phyloP scores from a whole-genome alignment of 2,329 filamentous ascomycete species.

The Pezicula neosporulosa region DNA sequence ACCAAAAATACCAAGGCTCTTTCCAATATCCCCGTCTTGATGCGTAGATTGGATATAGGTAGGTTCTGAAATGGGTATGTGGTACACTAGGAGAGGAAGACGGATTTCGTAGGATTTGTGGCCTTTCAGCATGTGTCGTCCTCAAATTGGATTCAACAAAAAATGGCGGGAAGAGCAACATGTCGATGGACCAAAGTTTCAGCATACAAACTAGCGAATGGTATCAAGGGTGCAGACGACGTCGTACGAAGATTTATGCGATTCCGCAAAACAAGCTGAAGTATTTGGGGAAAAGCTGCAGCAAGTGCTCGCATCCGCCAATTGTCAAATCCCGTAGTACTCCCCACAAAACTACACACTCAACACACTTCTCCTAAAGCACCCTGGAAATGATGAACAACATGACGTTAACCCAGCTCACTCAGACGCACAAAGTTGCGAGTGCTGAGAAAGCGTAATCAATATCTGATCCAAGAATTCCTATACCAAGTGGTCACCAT shows the following conservation, averaged over 20 bases:
- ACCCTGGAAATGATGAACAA: conserved; percentile 72
- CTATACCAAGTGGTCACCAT: too few relatives aligned
- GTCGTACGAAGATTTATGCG: too few relatives aligned
- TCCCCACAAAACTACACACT: background rate
- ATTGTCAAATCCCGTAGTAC: background rate
- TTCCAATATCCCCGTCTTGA: background rate
- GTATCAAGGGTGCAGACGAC: too few relatives aligned
- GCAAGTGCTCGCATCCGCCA: background rate
- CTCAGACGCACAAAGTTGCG: conserved; percentile 84
- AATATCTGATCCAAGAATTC: conserved; percentile 36
- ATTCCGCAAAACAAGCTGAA: too few relatives aligned
- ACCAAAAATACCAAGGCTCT: conserved; percentile 11
- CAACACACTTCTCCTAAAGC: background rate
- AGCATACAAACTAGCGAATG: too few relatives aligned
- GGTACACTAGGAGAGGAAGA: background rate
- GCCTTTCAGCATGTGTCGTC: background rate
- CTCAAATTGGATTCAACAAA: too few relatives aligned
- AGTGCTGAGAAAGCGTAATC: conserved; percentile 84
- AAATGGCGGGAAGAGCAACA: too few relatives aligned
- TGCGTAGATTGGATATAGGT: background rate
- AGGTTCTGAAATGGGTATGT: background rate
- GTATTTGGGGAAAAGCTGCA: background rate
- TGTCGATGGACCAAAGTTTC: too few relatives aligned
- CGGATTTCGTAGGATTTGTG: background rate
- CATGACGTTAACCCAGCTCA: conserved; percentile 98